These are phyloP conservation scores for Omphalotus olearius DNA, from an alignment of 1,284 basidiomycete species.

Conservation along the genomic window DNA sequence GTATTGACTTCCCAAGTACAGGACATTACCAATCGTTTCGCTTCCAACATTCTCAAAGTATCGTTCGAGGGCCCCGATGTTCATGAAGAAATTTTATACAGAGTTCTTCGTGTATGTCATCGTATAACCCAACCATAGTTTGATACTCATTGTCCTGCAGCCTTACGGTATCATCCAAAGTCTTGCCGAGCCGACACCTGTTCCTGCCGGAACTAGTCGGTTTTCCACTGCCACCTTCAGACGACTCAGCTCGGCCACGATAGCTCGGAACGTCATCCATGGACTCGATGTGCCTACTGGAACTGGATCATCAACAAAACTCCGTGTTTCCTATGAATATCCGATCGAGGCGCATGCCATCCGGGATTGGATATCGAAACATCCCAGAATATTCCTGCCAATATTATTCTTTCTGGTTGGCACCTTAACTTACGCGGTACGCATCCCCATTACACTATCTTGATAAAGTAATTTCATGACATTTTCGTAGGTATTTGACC, in stretches of 20 bases:
- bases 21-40: conserved; percentile 79
- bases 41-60: conserved; percentile 70
- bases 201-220: conserved; percentile 65
- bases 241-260: conserved; percentile 65
- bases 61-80: conserved; percentile 86
- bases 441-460: conserved; percentile 23
- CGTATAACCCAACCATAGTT: not conserved
- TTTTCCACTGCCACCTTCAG: conserved; percentile 62
- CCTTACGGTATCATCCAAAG: conserved; percentile 82
- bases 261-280: conserved; percentile 85
- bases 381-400: conserved; percentile 87
- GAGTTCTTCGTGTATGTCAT: conserved; percentile 59
- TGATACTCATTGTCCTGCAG: conserved; percentile 31
- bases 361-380: conserved; percentile 78
- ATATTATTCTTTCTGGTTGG: conserved; percentile 86
- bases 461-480: conserved; percentile 2
- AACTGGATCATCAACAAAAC: conserved; percentile 38
- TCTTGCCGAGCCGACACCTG: conserved; percentile 58
- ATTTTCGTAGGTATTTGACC: conserved; percentile 76
- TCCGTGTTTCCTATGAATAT: conserved; percentile 68
- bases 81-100: conserved; percentile 72
- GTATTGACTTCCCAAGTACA: conserved; percentile 26
- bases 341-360: conserved; percentile 78
- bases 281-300: conserved; percentile 46
- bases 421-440: conserved; percentile 82